Evolutionary conservation across 306 rosid genomes (phyloP).

Genomic region (Quercus alba): DNA sequence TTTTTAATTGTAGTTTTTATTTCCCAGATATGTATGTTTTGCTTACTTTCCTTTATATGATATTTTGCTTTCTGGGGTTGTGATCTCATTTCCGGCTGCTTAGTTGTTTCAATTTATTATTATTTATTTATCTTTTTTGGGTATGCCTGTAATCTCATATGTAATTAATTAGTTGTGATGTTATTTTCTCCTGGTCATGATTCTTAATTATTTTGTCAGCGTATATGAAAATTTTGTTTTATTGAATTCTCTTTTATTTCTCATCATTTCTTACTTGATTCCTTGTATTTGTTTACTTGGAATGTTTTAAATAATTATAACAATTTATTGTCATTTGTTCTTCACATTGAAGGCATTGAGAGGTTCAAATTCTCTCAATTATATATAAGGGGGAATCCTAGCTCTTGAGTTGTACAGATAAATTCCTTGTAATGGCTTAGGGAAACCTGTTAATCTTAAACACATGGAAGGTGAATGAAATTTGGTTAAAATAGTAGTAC

Average conservation of each 20-base stretch:
- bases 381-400: background rate
- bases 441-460: background rate
- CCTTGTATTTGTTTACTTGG: background rate
- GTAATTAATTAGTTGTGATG: constrained; percentile 10
- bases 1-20: background rate
- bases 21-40: background rate
- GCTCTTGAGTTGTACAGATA: background rate
- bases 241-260: constrained; percentile 1
- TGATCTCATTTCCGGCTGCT: background rate
- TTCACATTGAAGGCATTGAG: background rate
- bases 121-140: background rate
- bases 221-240: background rate
- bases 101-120: background rate
- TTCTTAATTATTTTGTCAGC: background rate
- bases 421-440: background rate
- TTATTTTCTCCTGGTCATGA: background rate
- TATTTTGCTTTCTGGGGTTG: constrained; percentile 4
- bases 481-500: background rate
- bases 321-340: background rate
- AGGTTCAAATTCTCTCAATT: background rate
- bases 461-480: background rate
- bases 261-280: background rate
- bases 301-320: constrained; percentile 11
- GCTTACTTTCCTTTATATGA: background rate
- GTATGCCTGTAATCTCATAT: constrained; percentile 12